Conservation (phyloP, 495 filamentous ascomycete species). For the Xylaria telfairii region DNA sequence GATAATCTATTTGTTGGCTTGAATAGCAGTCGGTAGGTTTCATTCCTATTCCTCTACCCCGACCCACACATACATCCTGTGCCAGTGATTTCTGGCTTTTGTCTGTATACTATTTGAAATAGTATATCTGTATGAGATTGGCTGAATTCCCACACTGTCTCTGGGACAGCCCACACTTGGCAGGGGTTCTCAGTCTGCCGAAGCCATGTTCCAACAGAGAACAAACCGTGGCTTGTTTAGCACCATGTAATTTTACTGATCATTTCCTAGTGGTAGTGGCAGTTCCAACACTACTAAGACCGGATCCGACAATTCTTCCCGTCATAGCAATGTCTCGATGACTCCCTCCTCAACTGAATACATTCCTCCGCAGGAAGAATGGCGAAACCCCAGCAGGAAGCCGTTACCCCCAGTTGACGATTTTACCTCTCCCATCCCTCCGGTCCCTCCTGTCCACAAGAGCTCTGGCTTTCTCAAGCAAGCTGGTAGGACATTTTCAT, state of each 20-base stretch:
- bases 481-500: constrained; percentile 77
- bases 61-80: neutral
- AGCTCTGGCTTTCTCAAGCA: constrained; percentile 63
- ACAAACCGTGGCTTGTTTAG: constrained; percentile 26
- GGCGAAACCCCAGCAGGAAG: constrained; percentile 55
- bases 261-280: constrained; percentile 62
- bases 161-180: neutral
- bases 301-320: constrained; percentile 69
- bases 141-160: neutral
- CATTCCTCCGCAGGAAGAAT: constrained; percentile 58
- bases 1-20: constrained; percentile 65
- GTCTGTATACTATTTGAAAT: neutral
- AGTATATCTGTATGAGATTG: neutral
- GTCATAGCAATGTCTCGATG: constrained; percentile 75
- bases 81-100: neutral
- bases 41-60: neutral
- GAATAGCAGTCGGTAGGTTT: constrained; percentile 60
- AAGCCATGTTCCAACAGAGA: neutral
- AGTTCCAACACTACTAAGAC: constrained; percentile 69
- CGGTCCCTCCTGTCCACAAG: constrained; percentile 62
- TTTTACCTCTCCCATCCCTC: constrained; percentile 61
- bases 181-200: neutral
- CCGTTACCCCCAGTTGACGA: constrained; percentile 53
- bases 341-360: constrained; percentile 74
- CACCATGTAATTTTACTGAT: constrained; percentile 41